phyloP scores from a whole-genome alignment of 192 early-diverging fungal species.

The Jimgerdemannia flammicorona region DNA sequence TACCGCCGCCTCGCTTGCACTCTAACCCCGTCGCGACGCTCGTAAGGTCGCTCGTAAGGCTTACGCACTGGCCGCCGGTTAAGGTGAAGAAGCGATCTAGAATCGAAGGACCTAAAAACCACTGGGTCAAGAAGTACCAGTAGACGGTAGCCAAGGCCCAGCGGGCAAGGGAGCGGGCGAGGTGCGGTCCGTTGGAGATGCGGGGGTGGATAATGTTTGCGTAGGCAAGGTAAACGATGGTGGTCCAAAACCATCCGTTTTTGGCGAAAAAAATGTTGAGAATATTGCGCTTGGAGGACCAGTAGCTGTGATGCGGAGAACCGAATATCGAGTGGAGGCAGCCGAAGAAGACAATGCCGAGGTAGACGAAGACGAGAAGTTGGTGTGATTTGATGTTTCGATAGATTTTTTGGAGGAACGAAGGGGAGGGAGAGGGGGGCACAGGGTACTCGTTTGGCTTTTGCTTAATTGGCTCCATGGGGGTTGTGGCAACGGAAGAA shows the following conservation, averaged over 20 bases:
- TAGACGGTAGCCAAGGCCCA: conserved; percentile 69
- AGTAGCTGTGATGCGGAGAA: conserved; percentile 17
- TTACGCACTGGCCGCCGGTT: conserved; percentile 66
- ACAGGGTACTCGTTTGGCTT: too few relatives aligned
- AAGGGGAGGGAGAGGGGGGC: too few relatives aligned
- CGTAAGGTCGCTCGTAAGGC: conserved; percentile 13
- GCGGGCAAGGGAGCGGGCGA: conserved; percentile 24
- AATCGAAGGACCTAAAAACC: conserved; percentile 78
- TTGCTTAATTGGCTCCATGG: too few relatives aligned
- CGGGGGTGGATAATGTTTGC: conserved; percentile 20
- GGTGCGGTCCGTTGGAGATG: too few relatives aligned
- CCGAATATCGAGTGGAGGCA: too few relatives aligned
- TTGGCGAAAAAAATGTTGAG: conserved; percentile 82
- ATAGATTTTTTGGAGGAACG: too few relatives aligned
- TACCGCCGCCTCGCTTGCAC: conserved; percentile 51
- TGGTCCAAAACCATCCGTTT: conserved; percentile 87
- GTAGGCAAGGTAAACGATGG: conserved; percentile 51
- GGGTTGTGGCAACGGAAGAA: too few relatives aligned
- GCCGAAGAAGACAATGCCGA: too few relatives aligned
- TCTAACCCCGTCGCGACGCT: conserved; percentile 17
- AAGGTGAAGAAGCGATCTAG: conserved; percentile 73
- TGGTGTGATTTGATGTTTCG: too few relatives aligned
- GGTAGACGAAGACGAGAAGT: too few relatives aligned
- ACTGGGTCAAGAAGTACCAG: conserved; percentile 83
- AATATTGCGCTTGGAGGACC: conserved; percentile 69